A percentile compares a stretch with the other conserved stretches of the same genome.
Conservation (phyloP, 2,329 filamentous ascomycete genomes). For the Pseudogymnoascus verrucosus region DNA sequence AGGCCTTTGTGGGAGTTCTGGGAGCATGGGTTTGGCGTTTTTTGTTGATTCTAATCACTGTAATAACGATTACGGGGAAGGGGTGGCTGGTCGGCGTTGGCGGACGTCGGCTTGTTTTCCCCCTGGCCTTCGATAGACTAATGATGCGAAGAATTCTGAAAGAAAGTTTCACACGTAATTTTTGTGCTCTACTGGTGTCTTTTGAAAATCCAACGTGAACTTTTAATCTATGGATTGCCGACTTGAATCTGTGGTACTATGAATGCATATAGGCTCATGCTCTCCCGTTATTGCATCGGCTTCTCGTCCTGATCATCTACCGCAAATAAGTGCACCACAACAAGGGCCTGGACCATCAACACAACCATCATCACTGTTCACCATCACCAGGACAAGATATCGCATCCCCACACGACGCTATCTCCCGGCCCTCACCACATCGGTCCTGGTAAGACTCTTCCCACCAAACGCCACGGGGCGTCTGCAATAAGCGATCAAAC, state of each 20-base stretch:
- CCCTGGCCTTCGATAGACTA: not conserved
- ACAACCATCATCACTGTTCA: not conserved
- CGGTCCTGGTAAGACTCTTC: not conserved
- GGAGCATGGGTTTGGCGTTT: not conserved
- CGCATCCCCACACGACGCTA: slow-evolving; percentile 4
- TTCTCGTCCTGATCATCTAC: not conserved
- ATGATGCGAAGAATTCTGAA: not conserved
- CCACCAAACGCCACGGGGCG: not conserved
- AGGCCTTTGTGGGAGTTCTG: not conserved
- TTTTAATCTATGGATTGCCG: not conserved
- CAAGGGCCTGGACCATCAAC: not conserved
- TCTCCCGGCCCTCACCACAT: not conserved
- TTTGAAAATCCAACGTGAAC: not conserved
- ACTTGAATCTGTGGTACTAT: not conserved
- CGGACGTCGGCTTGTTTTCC: not conserved
- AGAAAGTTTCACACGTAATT: not conserved
- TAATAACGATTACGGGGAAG: not conserved
- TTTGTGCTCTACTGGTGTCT: not conserved
- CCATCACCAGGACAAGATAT: not conserved
- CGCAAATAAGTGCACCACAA: not conserved
- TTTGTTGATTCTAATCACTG: not conserved
- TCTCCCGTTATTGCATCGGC: not conserved
- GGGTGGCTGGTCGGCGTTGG: not conserved
- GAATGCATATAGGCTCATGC: not conserved
- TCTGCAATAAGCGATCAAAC: slow-evolving; percentile 7